Evolutionary conservation across 2,329 filamentous ascomycete genomes (phyloP), one percentile per base, ranked within the genome.

Genomic region (Cordyceps cateniannulata): DNA sequence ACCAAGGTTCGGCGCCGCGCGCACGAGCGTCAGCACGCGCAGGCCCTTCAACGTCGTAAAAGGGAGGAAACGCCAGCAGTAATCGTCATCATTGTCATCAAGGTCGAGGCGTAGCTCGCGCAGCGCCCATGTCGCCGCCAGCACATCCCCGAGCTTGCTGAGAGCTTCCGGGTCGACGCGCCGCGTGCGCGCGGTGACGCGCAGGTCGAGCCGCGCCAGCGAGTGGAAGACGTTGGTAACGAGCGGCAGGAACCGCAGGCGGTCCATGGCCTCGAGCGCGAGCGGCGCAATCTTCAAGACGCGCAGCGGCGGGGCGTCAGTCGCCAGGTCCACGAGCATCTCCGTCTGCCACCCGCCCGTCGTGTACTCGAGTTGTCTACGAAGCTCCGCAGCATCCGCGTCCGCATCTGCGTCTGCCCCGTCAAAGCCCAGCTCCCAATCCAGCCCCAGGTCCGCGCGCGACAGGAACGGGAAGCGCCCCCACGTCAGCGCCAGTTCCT

Each of bases 271-370:
- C 2, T 58, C 54, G 54, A 58, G 54, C 54, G 32, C 45, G 3
- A 58, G 14, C 44, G 54, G 54, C 9, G 44, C 29, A 2, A 58
- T 12, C 5, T 8, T 48, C 5, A 58, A 45, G 14, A 29, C 29
- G 3, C 45, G 42, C 54, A 58, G 45, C 29, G 54, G 54, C 32
- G 8, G 20, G 44, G 40, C n/a, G 32, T 58, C 54, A 20, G 54
- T 16, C 54, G 54, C 54, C 20, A 58, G 54, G 22, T 58, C 54
- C 12, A 58, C 54, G 40, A 58, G 54, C 54, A 58, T 58, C 45
- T 58, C 54, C 2, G 20, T 8, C 45, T 58, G 54, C 54, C 54
- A 58, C 20, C 20, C 22, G 29, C 29, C 32, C 32, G 54, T 58
- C 44, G 54, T 58, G 54, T 49, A 58, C 22, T 18, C 29, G 32